phyloP scores from a whole-genome alignment of 1,284 basidiomycete species.

The Moniliella sp. region DNA sequence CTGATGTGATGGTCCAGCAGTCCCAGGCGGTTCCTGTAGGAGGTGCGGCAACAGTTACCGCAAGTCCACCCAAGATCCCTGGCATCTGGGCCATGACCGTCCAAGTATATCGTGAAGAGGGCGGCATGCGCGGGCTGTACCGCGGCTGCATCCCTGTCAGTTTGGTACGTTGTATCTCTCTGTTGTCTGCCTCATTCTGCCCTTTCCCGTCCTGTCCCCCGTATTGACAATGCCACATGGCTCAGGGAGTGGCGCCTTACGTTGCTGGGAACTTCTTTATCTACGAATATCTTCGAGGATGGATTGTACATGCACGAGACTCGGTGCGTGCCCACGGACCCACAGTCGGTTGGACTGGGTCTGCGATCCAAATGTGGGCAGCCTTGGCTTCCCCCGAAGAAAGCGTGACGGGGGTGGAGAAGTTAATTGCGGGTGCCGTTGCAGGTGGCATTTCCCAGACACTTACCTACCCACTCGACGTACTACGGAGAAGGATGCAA shows the following conservation, averaged over 20 bases:
- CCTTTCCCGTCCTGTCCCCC: too few species aligned
- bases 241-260: conserved; percentile 70
- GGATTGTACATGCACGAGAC: conserved; percentile 7
- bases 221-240: too few species aligned
- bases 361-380: too few species aligned
- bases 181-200: not conserved
- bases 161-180: conserved; percentile 27
- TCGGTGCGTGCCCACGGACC: conserved; percentile 3
- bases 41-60: conserved; percentile 1
- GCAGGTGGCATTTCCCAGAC: conserved; percentile 60
- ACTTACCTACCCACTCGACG: conserved; percentile 84
- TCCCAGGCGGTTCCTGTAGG: not conserved
- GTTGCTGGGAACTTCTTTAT: conserved; percentile 38
- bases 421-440: conserved; percentile 38
- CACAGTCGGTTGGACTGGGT: conserved; percentile 3
- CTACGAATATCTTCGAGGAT: conserved; percentile 28
- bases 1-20: conserved; percentile 12
- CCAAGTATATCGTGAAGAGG: conserved; percentile 72
- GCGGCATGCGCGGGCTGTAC: conserved; percentile 64
- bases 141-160: conserved; percentile 69
- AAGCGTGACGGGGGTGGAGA: conserved; percentile 12
- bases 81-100: conserved; percentile 70
- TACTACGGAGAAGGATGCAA: conserved; percentile 81
- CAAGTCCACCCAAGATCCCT: conserved; percentile 35
- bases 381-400: too few species aligned